These are phyloP conservation scores for Stagonosporopsis chrysanthemi DNA, from an alignment of 2,329 filamentous ascomycete species.

Conservation along the genomic window DNA sequence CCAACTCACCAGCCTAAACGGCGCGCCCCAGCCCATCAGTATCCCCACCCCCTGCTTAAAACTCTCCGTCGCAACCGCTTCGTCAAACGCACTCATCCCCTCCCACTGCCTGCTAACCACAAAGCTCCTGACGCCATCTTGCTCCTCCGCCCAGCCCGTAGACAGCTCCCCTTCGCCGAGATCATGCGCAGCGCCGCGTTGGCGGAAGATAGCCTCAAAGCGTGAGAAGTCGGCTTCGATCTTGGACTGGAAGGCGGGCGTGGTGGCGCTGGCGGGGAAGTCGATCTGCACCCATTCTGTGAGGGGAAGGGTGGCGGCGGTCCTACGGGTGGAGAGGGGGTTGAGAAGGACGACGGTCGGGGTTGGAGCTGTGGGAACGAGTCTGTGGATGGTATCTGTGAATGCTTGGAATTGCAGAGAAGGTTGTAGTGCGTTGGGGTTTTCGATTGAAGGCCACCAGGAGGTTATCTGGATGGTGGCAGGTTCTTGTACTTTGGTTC, in stretches of 20 bases:
- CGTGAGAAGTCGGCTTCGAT: constrained; percentile 1
- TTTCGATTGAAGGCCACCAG: neutral
- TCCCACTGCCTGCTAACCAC: constrained; percentile 2
- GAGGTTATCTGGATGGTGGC: constrained; percentile 2
- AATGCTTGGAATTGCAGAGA: neutral
- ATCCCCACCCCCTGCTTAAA: neutral
- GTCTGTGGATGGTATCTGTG: neutral
- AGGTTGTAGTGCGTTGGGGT: neutral
- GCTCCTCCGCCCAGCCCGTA: constrained; percentile 4
- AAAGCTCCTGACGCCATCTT: neutral
- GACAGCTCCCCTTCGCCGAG: neutral
- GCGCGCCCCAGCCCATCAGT: neutral
- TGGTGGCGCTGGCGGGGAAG: neutral
- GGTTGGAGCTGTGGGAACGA: neutral
- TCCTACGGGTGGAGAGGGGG: too few relatives aligned
- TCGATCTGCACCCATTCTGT: neutral
- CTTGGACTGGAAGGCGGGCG: neutral
- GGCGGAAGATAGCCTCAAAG: neutral
- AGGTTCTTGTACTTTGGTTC: neutral
- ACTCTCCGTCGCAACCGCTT: neutral
- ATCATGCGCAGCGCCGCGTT: neutral
- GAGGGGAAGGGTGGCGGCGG: neutral
- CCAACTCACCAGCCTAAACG: constrained; percentile 2
- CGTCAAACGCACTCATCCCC: neutral
- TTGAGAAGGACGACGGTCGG: neutral